Base-by-base conservation (phyloP, 768 basidiomycete species). In the Polyporus arcularius region DNA sequence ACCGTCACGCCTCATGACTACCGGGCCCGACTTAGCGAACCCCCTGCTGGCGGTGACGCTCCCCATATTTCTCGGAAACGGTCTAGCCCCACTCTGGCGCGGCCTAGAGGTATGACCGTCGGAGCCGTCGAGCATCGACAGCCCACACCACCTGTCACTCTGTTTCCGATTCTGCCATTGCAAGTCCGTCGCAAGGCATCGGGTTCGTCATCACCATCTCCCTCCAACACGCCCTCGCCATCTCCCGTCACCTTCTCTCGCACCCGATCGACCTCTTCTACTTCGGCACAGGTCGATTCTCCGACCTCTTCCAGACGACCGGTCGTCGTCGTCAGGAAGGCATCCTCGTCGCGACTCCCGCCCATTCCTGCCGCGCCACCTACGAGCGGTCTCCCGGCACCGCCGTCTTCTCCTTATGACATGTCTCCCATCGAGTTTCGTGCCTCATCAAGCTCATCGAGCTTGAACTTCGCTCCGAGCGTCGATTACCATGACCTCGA, bases 381-480 rank as follows among this genome's bases (percentile, higher is more conserved):
- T 14, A 57, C 66, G 7, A 46, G 54, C 21, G 58, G 63, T 21
- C 63, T 72, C 12, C 71, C 71, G 2, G 68, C 67, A 6, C 70
- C 70, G 16, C 49, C 55, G 47, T 53, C 42, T 42, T 62, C 49
- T 14, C 48, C 51, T 6, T 61, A 69, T 38, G 67, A 66, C 46
- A 53, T 62, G 18, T 58, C 66, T 4, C 57, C 61, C 4, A 47
- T 67, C 26, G 56, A 58, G 18, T 70, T 69, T 55, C 65, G 67
- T 11, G 64, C 63, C 4, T 71, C 70, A 1, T 67, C 70, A 4
- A 68, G 63, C 31, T 68, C 70, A 8, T 68, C 67, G 6, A 70
- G 69, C 46, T 31, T 70, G 53, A 71, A 65, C 30, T 72, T 70
- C 28, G 68, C 67, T 26, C 67, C 70, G 2, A 66, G 68, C 42